Evolutionary conservation across 306 rosid genomes (phyloP), one percentile per base, ranked within the genome.

Genomic region (Luffa acutangula): DNA sequence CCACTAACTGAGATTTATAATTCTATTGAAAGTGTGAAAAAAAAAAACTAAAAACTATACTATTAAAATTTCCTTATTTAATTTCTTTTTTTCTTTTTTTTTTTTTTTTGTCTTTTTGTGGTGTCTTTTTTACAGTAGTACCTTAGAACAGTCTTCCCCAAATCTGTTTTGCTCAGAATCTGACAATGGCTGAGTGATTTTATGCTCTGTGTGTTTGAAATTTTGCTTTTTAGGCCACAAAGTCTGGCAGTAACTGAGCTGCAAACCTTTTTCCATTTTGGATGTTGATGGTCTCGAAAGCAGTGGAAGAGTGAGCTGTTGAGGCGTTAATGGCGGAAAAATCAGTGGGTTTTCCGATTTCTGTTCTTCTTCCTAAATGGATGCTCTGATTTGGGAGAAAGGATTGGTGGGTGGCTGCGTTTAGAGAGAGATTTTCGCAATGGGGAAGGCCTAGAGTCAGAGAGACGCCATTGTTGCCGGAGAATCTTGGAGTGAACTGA

Each of bases 401-500:
- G 1, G 56, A 81, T 57, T 92, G 98, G 62, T 91, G 97, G 34
- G 92, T 84, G 11, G 84, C 91, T 15, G 97, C 85, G 41, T 71
- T 71, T 62, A 93, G 37, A 4, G 98, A 82, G 37, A 86, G 87
- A 80, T 88, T 86, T 77, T 92, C 97, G 79, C 94, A 85, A 64
- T 92, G 97, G 31, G 97, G 99, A 36, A 95, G 95, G 60, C 99
- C 99, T 63, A 95, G 93, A 81, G 97, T 95, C 76, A 95, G 87
- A 10, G 99, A 95, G 46, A 95, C 97, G 0, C 96, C 88, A 86
- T 93, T 93, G 82, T 93, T 91, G 80, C 97, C 94, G 34, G 97
- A 87, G 83, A 86, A 95, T 80, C 97, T 87, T 80, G 90, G 91
- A 63, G 94, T 59, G 79, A 89, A 93, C 48, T 92, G 87, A 51